Evolutionary conservation across 1,139 yeast species (phyloP).

Genomic region (Taphrina pruni): DNA sequence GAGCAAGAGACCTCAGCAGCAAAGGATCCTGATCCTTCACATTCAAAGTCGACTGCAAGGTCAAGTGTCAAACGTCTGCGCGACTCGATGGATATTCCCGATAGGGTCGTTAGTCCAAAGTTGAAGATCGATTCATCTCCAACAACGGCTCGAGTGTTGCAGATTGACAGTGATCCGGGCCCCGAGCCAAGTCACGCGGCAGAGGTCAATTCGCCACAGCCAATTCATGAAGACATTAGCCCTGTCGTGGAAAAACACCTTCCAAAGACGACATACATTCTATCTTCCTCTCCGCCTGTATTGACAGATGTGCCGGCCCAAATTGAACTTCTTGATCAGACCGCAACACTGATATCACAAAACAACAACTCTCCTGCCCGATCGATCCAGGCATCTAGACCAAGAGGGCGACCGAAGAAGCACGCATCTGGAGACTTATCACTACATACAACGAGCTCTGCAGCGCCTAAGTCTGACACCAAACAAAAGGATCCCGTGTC

Average conservation of each 20-base stretch:
- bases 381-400: not conserved
- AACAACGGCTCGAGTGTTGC: not conserved
- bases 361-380: not conserved
- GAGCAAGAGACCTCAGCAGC: not conserved
- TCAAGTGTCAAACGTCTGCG: conserved; percentile 3
- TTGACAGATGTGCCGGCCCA: not conserved
- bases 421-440: not conserved
- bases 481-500: not conserved
- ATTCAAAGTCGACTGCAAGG: too few species aligned
- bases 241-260: not conserved
- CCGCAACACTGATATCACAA: not conserved
- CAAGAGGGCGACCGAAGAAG: not conserved
- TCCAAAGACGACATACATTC: not conserved
- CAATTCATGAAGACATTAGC: not conserved
- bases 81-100: not conserved
- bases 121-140: not conserved
- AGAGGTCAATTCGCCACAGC: not conserved
- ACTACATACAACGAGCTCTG: not conserved
- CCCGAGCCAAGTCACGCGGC: not conserved
- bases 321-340: not conserved
- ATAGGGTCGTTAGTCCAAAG: conserved; percentile 4
- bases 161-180: conserved; percentile 4
- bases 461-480: not conserved
- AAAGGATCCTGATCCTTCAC: not conserved
- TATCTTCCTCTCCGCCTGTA: not conserved